Percentiles rank a stretch among this genome's conserved stretches.
Conservation (phyloP, 164 flowering plant genomes). For the Aristolochia californica region DNA sequence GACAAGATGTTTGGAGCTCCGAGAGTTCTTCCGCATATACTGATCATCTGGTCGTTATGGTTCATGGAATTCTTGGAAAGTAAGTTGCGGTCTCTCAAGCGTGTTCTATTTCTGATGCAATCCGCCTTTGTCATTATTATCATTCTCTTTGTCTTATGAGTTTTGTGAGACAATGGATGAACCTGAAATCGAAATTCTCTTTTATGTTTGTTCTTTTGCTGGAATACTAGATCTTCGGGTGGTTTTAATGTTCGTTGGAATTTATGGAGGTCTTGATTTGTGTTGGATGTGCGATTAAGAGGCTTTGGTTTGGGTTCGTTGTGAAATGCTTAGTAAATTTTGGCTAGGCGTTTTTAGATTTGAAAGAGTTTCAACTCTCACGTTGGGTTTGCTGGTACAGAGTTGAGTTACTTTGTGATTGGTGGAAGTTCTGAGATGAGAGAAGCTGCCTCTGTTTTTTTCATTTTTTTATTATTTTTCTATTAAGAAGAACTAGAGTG, state of each 20-base stretch:
- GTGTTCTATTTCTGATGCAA: background rate
- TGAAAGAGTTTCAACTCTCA: background rate
- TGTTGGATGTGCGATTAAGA: background rate
- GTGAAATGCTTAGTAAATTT: no score
- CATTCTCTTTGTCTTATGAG: background rate
- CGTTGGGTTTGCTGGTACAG: background rate
- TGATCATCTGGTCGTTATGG: constrained; percentile 89
- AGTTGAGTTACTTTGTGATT: background rate
- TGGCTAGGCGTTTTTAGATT: no score
- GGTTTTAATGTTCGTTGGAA: background rate
- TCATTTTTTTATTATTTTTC: no score
- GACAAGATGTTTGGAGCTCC: constrained; percentile 56
- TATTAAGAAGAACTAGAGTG: no score
- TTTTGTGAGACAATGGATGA: background rate
- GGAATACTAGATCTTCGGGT: background rate
- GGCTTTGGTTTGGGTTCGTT: no score
- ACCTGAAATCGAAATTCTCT: background rate
- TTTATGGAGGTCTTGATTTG: background rate
- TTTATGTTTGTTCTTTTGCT: background rate
- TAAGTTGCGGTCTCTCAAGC: constrained; percentile 2
- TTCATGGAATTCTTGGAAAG: constrained; percentile 94
- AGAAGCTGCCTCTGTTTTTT: no score
- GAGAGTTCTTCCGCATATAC: constrained; percentile 41
- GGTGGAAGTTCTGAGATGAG: background rate
- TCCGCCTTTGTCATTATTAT: background rate